A percentile compares a stretch with the other conserved stretches of the same genome.
phyloP scores from a whole-genome alignment of 306 rosid genomes.

The Cucurbita moschata region DNA sequence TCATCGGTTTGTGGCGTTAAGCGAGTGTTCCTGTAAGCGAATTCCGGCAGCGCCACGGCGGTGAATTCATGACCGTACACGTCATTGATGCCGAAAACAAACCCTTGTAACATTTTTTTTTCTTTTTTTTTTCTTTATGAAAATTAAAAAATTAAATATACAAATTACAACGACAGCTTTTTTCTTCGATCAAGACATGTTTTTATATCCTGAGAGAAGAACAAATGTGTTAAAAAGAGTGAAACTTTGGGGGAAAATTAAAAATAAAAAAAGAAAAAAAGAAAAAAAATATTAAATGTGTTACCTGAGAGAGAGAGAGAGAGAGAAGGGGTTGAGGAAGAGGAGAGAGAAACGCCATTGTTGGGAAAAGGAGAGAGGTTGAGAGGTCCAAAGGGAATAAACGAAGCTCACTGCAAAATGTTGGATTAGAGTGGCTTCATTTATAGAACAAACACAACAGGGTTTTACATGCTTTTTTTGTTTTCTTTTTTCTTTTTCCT shows the following conservation, averaged over 20 bases:
- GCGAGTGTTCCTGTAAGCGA: neutral
- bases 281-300: neutral
- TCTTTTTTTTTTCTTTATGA: too few relatives aligned
- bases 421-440: neutral
- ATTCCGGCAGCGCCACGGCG: neutral
- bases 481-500: neutral
- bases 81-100: neutral
- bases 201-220: neutral
- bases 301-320: neutral
- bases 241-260: neutral
- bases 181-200: neutral
- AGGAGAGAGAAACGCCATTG: conserved; percentile 6
- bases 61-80: neutral
- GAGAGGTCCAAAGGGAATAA: neutral
- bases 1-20: conserved; percentile 10
- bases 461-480: neutral
- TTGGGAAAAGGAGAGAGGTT: neutral
- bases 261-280: too few relatives aligned
- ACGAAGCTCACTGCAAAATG: neutral
- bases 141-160: neutral
- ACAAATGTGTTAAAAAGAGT: neutral
- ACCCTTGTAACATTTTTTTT: neutral
- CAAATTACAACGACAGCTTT: neutral
- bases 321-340: neutral
- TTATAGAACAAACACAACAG: conserved; percentile 2